phyloP scores from a whole-genome alignment of 352 stramenopile species.

The Detonula confervacea region DNA sequence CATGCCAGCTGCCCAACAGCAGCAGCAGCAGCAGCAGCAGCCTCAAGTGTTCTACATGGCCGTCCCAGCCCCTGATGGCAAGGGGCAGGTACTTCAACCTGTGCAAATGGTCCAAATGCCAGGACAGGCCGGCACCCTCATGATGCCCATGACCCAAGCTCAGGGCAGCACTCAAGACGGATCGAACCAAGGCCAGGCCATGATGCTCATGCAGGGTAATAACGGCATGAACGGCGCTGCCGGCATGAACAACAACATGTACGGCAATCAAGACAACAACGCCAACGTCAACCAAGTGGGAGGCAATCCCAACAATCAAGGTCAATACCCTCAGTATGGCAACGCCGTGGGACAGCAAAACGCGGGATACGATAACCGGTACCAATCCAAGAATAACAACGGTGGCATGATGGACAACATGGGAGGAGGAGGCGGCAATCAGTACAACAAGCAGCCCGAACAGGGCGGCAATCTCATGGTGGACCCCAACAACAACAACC shows the following conservation, averaged over 20 bases:
- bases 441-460: conserved; percentile 36
- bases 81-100: conserved; percentile 79
- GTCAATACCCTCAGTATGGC: conserved; percentile 21
- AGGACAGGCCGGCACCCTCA: conserved; percentile 66
- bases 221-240: background rate
- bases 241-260: conserved; percentile 34
- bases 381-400: conserved; percentile 11
- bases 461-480: conserved; percentile 33
- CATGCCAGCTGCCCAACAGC: conserved; percentile 19
- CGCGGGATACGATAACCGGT: conserved; percentile 14
- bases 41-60: conserved; percentile 85
- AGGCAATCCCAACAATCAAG: conserved; percentile 17
- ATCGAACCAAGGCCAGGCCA: background rate
- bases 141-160: conserved; percentile 55
- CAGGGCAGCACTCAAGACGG: conserved; percentile 9
- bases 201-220: conserved; percentile 38
- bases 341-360: conserved; percentile 31
- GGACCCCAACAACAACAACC: too few relatives aligned
- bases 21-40: conserved; percentile 49
- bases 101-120: conserved; percentile 84
- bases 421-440: background rate
- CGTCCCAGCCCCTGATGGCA: conserved; percentile 76
- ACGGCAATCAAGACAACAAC: conserved; percentile 8
- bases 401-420: conserved; percentile 24
- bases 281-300: too few relatives aligned